Conservation (phyloP, 2,329 filamentous ascomycete species). For the Neoscytalidium dimidiatum region DNA sequence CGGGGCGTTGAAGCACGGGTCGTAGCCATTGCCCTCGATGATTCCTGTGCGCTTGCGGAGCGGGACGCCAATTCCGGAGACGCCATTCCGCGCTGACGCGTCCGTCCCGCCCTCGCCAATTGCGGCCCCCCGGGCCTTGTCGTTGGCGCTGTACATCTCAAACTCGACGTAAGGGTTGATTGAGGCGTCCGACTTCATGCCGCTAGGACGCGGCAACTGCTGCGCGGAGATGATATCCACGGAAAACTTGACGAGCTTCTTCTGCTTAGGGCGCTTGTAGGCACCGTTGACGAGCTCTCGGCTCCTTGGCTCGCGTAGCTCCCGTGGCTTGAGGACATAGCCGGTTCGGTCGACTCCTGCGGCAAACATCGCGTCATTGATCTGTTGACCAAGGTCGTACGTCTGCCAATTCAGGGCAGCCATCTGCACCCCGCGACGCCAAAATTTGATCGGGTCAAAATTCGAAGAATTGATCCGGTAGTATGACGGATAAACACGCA, state of each 20-base stretch:
- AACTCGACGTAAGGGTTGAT: conserved; percentile 95
- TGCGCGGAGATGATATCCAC: conserved; percentile 93
- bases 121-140: conserved; percentile 76
- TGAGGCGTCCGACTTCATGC: conserved; percentile 69
- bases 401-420: conserved; percentile 98
- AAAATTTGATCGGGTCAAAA: conserved; percentile 91
- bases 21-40: conserved; percentile 87
- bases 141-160: conserved; percentile 91
- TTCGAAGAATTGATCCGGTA: conserved; percentile 85
- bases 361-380: conserved; percentile 97
- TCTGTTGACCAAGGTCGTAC: conserved; percentile 90
- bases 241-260: conserved; percentile 80
- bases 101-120: conserved; percentile 67
- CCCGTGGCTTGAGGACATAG: conserved; percentile 90
- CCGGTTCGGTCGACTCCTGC: conserved; percentile 83
- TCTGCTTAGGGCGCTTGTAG: conserved; percentile 61
- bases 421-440: conserved; percentile 97
- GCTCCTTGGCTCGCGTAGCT: conserved; percentile 60
- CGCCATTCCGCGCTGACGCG: conserved; percentile 63
- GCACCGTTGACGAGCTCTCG: conserved; percentile 48
- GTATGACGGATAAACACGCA: conserved; percentile 89
- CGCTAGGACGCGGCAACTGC: conserved; percentile 82
- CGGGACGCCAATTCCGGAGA: conserved; percentile 69
- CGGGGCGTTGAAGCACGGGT: conserved; percentile 80
- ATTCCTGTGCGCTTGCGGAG: conserved; percentile 79